phyloP scores from a whole-genome alignment of 1,284 basidiomycete species.

The Chalciporus sp. region DNA sequence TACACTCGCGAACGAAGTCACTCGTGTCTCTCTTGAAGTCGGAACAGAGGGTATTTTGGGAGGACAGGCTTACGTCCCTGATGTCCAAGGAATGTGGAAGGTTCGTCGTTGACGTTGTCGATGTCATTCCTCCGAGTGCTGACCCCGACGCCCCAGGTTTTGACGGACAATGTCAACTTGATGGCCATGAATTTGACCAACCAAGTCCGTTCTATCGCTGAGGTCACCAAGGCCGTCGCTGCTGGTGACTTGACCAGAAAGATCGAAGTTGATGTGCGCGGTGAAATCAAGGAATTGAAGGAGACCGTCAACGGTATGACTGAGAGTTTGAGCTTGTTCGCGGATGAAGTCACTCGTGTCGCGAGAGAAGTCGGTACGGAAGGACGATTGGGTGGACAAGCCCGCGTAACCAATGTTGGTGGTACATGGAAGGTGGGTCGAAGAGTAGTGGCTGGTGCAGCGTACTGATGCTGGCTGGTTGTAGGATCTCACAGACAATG shows the following conservation, averaged over 20 bases:
- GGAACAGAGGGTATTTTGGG: constrained; percentile 96
- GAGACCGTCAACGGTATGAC: constrained; percentile 94
- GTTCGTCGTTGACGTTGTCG: constrained; percentile 38
- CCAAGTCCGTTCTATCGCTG: constrained; percentile 87
- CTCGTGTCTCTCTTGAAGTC: constrained; percentile 87
- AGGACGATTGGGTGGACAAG: constrained; percentile 86
- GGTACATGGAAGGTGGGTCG: constrained; percentile 89
- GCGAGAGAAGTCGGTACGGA: constrained; percentile 93
- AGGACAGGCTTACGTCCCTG: constrained; percentile 88
- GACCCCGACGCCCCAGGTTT: constrained; percentile 44
- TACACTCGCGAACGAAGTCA: constrained; percentile 86
- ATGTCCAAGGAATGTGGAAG: constrained; percentile 93
- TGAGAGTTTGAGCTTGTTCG: constrained; percentile 83
- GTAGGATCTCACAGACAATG: constrained; percentile 89
- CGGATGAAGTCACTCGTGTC: constrained; percentile 86
- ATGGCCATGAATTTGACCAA: constrained; percentile 94
- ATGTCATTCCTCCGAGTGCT: not conserved
- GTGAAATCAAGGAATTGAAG: constrained; percentile 88
- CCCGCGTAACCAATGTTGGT: constrained; percentile 87
- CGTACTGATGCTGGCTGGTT: not conserved
- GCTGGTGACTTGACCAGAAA: constrained; percentile 89
- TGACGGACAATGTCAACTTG: constrained; percentile 81
- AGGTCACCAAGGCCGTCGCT: constrained; percentile 89
- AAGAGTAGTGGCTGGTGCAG: not conserved
- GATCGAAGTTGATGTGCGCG: constrained; percentile 86